These are phyloP conservation scores for Pseudopyricularia javanii DNA, from an alignment of 2,329 filamentous ascomycete genomes.

Conservation along the genomic window DNA sequence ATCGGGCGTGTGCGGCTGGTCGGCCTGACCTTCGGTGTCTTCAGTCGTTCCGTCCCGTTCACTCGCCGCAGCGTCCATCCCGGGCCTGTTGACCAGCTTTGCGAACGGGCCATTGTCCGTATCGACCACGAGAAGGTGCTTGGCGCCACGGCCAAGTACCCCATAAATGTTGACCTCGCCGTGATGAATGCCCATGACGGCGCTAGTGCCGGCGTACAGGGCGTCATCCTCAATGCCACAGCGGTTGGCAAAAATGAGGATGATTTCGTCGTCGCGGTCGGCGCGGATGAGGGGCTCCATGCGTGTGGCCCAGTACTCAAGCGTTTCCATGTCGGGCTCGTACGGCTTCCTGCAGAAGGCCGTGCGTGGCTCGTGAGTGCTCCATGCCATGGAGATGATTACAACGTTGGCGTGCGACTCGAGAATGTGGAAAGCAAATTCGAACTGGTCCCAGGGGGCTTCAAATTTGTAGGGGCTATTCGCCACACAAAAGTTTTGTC, in stretches of 20 bases:
- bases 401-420: conserved; percentile 46
- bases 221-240: conserved; percentile 53
- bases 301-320: conserved; percentile 64
- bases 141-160: conserved; percentile 56
- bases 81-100: conserved; percentile 23
- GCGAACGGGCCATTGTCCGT: conserved; percentile 32
- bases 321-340: conserved; percentile 58
- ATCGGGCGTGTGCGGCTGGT: background rate
- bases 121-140: conserved; percentile 57
- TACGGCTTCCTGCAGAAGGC: conserved; percentile 32
- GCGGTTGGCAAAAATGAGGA: conserved; percentile 61
- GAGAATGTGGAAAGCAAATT: conserved; percentile 45
- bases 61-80: background rate
- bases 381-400: conserved; percentile 68
- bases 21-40: background rate
- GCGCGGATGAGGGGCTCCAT: conserved; percentile 51
- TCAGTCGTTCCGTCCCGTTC: background rate
- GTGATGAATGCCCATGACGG: conserved; percentile 52
- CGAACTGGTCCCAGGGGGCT: conserved; percentile 33
- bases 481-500: background rate
- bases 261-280: conserved; percentile 42
- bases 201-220: conserved; percentile 62
- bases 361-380: conserved; percentile 42
- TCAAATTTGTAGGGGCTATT: conserved; percentile 36
- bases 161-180: conserved; percentile 60